A percentile compares a stretch with the other conserved stretches of the same genome.
These are phyloP conservation scores for Sporothrix sp. DNA, from an alignment of 2,329 filamentous ascomycete genomes.

Conservation along the genomic window DNA sequence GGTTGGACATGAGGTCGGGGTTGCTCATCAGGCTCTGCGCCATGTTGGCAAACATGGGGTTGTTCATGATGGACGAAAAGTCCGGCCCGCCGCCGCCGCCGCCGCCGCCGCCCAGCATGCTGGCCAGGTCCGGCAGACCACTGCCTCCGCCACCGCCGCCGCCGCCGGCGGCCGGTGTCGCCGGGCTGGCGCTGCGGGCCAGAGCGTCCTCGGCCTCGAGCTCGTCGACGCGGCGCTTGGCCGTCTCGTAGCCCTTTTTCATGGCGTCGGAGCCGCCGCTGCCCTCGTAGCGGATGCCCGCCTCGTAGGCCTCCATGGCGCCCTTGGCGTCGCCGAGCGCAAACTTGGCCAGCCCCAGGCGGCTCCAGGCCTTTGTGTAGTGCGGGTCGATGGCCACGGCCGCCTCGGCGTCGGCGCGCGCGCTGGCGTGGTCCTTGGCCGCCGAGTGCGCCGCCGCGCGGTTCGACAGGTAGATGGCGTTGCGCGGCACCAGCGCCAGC, in stretches of 20 bases:
- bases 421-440: conserved; percentile 71
- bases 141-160: conserved; percentile 26
- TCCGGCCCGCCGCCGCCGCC: conserved; percentile 75
- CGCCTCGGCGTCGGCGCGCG: conserved; percentile 79
- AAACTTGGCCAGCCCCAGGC: conserved; percentile 82
- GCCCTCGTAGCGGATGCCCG: conserved; percentile 89
- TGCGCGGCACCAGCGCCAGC: conserved; percentile 67
- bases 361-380: conserved; percentile 96
- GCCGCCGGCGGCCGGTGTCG: conserved; percentile 11
- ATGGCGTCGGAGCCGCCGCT: conserved; percentile 92
- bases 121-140: conserved; percentile 52
- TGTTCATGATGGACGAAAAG: conserved; percentile 79
- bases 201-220: conserved; percentile 44
- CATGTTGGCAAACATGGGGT: conserved; percentile 97
- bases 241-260: conserved; percentile 94
- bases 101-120: conserved; percentile 57
- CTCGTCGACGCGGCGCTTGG: conserved; percentile 77
- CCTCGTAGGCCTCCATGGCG: conserved; percentile 86
- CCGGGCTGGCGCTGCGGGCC: conserved; percentile 21
- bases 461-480: conserved; percentile 96
- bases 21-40: conserved; percentile 97
- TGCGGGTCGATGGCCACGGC: conserved; percentile 79
- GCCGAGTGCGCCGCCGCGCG: conserved; percentile 89
- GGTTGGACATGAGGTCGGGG: conserved; percentile 78
- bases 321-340: conserved; percentile 85